Base-by-base conservation (phyloP, 495 filamentous ascomycete species). In the Diplogelasinospora grovesii region DNA sequence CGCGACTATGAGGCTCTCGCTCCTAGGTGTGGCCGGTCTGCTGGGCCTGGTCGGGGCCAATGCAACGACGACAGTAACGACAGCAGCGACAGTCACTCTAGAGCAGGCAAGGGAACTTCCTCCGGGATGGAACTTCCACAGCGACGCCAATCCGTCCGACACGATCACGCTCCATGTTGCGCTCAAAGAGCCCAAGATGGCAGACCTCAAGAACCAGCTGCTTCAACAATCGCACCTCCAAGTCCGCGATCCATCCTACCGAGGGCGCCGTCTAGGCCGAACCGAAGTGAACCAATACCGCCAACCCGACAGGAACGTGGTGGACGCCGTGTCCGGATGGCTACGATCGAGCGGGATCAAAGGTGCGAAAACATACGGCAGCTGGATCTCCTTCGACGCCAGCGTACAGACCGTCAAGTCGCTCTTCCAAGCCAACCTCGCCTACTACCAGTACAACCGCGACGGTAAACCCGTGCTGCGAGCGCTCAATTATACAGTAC, bases 401-500 rank as follows among this genome's bases (percentile, higher is more conserved):
- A 60, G 58, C 4, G 66, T 59, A 6, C 25, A 32, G 23, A 38
- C 48, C 8, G 57, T 56, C 36, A 57, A 68, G 40, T 36, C 41
- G n/a, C 44, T 70, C 4, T 56, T 71, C 34, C 26, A 60, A n/a
- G 64, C 64, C 8, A 52, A 57, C 10, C 43, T 69, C 15, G 54
- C 39, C 2, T 49, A 56, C 20, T 71, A 67, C 45, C 50, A 49
- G 9, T 65, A 59, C 34, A 41, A 50, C 21, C 50, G 43, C 8
- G 16, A 6, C 5, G 19, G n/a, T 28, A 49, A 7, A 10, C 54
- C 27, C 27, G 49, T 50, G 36, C 43, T 66, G n/a, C 57, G 61
- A 7, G 52, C 65, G 10, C 50, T 40, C 19, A 57, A 56, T 10
- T 79, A 79, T 49, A 69, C 65, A 2, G 50, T 79, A 1, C 75